Conservation (phyloP, 345 rosid species). For the Draba incana region DNA sequence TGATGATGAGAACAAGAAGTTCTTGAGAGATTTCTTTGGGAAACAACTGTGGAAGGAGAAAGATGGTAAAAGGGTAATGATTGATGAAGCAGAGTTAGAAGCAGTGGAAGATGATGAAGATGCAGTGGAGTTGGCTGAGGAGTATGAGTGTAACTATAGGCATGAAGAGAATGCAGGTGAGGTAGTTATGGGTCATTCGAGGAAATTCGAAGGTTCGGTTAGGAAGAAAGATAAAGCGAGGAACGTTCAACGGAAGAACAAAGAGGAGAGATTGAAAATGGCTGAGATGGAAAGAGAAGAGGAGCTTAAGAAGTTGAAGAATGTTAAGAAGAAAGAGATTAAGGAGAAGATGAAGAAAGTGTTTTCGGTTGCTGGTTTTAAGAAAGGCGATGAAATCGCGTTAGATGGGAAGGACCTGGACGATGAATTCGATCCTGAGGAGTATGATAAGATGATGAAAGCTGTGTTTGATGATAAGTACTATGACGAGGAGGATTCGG, state of each 20-base stretch:
- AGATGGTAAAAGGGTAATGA: slow-evolving; percentile 29
- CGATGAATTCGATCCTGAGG: slow-evolving; percentile 79
- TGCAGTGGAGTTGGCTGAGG: slow-evolving; percentile 64
- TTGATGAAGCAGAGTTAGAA: slow-evolving; percentile 53
- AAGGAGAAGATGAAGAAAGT: slow-evolving; percentile 68
- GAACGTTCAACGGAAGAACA: slow-evolving; percentile 71
- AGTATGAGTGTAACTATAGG: slow-evolving; percentile 63
- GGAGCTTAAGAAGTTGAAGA: slow-evolving; percentile 86
- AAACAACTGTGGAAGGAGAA: slow-evolving; percentile 78
- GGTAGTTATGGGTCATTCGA: slow-evolving; percentile 67
- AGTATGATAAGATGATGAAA: slow-evolving; percentile 83
- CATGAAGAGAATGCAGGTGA: slow-evolving; percentile 74
- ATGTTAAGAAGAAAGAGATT: slow-evolving; percentile 56
- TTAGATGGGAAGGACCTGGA: slow-evolving; percentile 54
- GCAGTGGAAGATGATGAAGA: slow-evolving; percentile 36
- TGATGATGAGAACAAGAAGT: slow-evolving; percentile 50
- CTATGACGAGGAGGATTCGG: slow-evolving; percentile 64
- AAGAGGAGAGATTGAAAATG: slow-evolving; percentile 66
- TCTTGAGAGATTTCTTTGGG: slow-evolving; percentile 68
- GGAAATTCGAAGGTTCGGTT: slow-evolving; percentile 77
- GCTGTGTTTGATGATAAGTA: slow-evolving; percentile 62
- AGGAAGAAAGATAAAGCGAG: slow-evolving; percentile 78
- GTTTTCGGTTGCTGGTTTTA: slow-evolving; percentile 69
- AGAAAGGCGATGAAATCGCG: slow-evolving; percentile 47
- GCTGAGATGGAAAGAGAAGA: slow-evolving; percentile 77